These are phyloP conservation scores for Gossypium longicalyx DNA, from an alignment of 345 rosid genomes.

Conservation along the genomic window DNA sequence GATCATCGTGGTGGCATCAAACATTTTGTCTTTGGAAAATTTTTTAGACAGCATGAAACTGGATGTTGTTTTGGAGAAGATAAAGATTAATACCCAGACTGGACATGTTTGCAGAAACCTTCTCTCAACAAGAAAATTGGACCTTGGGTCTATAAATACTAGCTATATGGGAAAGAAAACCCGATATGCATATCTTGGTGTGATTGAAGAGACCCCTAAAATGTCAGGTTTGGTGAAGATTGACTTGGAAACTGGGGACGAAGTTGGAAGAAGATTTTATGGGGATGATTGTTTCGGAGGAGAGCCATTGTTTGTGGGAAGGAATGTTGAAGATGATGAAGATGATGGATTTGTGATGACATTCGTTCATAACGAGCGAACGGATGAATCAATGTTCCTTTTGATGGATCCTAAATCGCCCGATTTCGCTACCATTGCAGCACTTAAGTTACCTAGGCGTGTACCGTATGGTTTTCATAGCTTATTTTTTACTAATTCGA, in stretches of 20 bases:
- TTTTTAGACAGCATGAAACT: not conserved
- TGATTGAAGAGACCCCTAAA: conserved; percentile 7
- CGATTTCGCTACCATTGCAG: conserved; percentile 10
- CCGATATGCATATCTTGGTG: conserved; percentile 14
- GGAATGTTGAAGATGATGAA: not conserved
- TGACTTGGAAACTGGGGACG: conserved; percentile 18
- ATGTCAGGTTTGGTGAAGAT: conserved; percentile 25
- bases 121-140: conserved; percentile 19
- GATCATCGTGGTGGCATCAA: conserved; percentile 21
- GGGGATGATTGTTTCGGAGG: conserved; percentile 26
- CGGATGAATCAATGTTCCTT: conserved; percentile 16
- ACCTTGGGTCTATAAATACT: conserved; percentile 16
- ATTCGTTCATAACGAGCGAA: conserved; percentile 19
- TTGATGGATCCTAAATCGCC: conserved; percentile 29
- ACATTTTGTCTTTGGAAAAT: not conserved
- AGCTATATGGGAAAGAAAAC: conserved; percentile 19
- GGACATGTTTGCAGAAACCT: conserved; percentile 1
- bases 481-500: not conserved
- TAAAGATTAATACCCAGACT: conserved; percentile 18
- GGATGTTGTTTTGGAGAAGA: conserved; percentile 15
- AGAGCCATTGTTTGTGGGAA: conserved; percentile 25
- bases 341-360: conserved; percentile 28
- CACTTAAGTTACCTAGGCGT: conserved; percentile 5
- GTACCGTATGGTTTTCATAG: conserved; percentile 9
- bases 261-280: conserved; percentile 21